These are phyloP conservation scores for Rhodomyrtus tomentosa DNA, from an alignment of 345 rosid species.

Conservation along the genomic window DNA sequence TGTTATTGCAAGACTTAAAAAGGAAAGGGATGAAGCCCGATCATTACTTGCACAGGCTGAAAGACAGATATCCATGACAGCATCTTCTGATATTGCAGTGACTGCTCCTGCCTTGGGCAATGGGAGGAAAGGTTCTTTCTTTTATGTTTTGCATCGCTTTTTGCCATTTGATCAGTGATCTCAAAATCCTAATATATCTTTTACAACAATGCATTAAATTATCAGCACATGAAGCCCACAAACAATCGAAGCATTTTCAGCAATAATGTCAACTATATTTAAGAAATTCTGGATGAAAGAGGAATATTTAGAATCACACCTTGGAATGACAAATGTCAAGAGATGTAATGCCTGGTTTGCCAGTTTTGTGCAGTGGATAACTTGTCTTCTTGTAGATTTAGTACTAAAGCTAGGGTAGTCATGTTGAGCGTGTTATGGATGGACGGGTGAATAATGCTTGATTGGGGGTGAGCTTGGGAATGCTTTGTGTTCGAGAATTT, in stretches of 20 bases:
- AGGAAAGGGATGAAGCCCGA: constrained; percentile 88
- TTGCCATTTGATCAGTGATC: not conserved
- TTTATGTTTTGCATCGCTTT: not conserved
- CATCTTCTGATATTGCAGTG: constrained; percentile 28
- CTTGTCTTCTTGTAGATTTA: constrained; percentile 16
- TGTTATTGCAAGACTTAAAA: constrained; percentile 92
- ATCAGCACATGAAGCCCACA: not conserved
- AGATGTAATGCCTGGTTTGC: constrained; percentile 69
- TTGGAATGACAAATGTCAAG: constrained; percentile 61
- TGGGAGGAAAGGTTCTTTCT: constrained; percentile 71
- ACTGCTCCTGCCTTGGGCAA: constrained; percentile 50
- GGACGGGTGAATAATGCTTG: not conserved
- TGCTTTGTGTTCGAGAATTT: not conserved
- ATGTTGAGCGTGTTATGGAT: not conserved
- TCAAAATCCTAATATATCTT: not conserved
- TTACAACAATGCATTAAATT: not conserved
- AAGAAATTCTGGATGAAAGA: not conserved
- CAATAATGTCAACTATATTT: not conserved
- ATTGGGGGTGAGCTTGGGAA: not conserved
- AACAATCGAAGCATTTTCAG: not conserved
- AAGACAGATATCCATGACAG: constrained; percentile 52
- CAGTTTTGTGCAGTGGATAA: constrained; percentile 90
- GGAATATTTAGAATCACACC: constrained; percentile 23
- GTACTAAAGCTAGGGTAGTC: not conserved
- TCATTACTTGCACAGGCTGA: constrained; percentile 73